Base-by-base conservation (phyloP, 2,329 filamentous ascomycete species). In the Amesomyces nigricolor region DNA sequence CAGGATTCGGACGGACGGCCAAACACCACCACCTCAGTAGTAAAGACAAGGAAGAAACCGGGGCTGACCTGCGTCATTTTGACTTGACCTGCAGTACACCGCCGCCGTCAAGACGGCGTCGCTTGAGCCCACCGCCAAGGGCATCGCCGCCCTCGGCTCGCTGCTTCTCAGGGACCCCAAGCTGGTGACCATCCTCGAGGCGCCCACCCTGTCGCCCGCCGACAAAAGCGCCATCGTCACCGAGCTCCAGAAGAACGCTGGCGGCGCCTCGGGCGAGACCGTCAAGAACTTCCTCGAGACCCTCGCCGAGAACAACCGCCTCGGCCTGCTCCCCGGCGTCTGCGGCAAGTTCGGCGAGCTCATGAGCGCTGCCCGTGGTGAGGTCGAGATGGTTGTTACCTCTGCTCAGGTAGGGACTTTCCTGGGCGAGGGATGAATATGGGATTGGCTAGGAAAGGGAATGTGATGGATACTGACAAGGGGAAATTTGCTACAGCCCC, bases 271-370 rank as follows among this genome's bases (percentile, higher is more conserved):
- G 72, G 89, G 88, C 71, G 84, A 89, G 70, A 89, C 91, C 61
- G 78, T 97, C 74, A 91, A 94, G 85, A 95, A 96, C 83, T 91
- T 99, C 80, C 83, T 99, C 66, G 71, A 78, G 56, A 88, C 92
- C 56, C 83, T 99, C 57, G 92, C 94, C 64, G 89, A 94, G 78
- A 95, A 99, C 85, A 99, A 99, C 85, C 85, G 94, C 65, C 80
- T 99, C 65, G 85, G 86, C 62, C 78, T 94, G 61, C 81, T 99
- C 61, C 80, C 86, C 73, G 85, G 86, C 66, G 87, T 97, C 62
- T 86, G 84, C 71, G 83, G 88, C 70, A 96, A 97, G 83, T 99
- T 96, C 69, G 79, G 71, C 64, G 80, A 86, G 71, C 78, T 99
- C 68, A 95, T 97, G 80, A 84, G 89, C 68, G 94, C 94, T 63